Evolutionary conservation across 495 filamentous ascomycete species (phyloP).

Genomic region (Aspergillus funiculosus): DNA sequence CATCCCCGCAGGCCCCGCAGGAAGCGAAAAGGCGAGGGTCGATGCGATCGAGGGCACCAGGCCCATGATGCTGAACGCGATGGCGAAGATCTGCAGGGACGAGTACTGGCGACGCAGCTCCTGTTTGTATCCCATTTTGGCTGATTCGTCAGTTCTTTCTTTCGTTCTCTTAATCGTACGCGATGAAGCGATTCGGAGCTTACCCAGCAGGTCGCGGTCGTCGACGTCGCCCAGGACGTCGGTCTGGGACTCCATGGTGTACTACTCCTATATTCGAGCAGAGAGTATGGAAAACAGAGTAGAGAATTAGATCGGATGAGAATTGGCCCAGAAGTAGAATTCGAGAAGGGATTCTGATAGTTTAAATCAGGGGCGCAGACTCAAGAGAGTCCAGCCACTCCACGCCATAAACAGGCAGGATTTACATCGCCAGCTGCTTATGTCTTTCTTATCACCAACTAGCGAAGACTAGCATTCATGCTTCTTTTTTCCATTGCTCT

Average conservation of each 20-base stretch:
- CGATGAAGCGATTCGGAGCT: background rate
- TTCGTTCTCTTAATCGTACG: background rate
- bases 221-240: conserved; percentile 15
- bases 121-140: conserved; percentile 63
- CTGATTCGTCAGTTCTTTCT: conserved; percentile 8
- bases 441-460: too few relatives aligned
- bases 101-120: conserved; percentile 62
- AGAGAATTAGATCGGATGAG: too few relatives aligned
- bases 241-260: background rate
- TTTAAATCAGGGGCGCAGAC: too few relatives aligned
- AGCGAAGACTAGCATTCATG: too few relatives aligned
- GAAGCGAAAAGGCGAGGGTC: conserved; percentile 58
- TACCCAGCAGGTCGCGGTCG: conserved; percentile 34
- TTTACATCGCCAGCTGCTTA: too few relatives aligned
- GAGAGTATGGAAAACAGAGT: too few relatives aligned
- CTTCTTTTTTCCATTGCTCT: too few relatives aligned
- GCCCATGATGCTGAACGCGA: conserved; percentile 70
- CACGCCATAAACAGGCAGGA: too few relatives aligned
- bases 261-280: too few relatives aligned
- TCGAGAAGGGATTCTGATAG: too few relatives aligned
- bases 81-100: conserved; percentile 62
- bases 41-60: conserved; percentile 65
- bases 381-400: too few relatives aligned
- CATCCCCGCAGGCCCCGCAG: conserved; percentile 63
- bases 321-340: too few relatives aligned